These are phyloP conservation scores for Colletotrichum shisoi DNA, from an alignment of 2,329 filamentous ascomycete species.

Conservation along the genomic window DNA sequence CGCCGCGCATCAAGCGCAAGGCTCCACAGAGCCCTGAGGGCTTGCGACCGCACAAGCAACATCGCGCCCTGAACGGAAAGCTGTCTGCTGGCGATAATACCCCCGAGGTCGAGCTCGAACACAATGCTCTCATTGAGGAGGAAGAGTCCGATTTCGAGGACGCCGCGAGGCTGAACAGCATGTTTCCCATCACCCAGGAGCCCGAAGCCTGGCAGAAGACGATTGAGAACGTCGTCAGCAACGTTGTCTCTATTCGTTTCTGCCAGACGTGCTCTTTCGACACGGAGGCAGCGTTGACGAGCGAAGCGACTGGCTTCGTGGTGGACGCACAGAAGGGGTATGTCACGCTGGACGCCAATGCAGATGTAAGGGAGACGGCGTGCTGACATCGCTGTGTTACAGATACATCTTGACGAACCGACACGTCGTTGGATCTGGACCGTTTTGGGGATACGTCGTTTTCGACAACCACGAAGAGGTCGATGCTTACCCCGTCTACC, in stretches of 20 bases:
- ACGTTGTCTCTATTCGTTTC: conserved; percentile 98
- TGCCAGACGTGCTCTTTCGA: conserved; percentile 98
- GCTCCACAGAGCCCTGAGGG: conserved; percentile 55
- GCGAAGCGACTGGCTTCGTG: conserved; percentile 96
- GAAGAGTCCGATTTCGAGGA: conserved; percentile 55
- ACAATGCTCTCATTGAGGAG: conserved; percentile 46
- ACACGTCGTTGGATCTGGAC: conserved; percentile 93
- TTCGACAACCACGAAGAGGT: conserved; percentile 99
- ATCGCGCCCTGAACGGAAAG: conserved; percentile 57
- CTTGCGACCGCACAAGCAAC: conserved; percentile 53
- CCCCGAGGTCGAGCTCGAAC: conserved; percentile 50
- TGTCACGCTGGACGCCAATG: conserved; percentile 47
- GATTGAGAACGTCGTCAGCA: conserved; percentile 91
- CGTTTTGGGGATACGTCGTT: conserved; percentile 97
- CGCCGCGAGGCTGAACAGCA: conserved; percentile 42
- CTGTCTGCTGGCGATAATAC: conserved; percentile 60
- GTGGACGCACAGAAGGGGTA: conserved; percentile 91
- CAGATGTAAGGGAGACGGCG: background rate
- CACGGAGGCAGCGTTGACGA: conserved; percentile 91
- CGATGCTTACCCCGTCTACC: conserved; percentile 95
- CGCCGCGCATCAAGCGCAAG: conserved; percentile 62
- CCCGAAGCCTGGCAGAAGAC: conserved; percentile 86
- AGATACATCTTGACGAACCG: conserved; percentile 85
- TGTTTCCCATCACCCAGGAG: conserved; percentile 39
- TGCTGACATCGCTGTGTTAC: conserved; percentile 21